Evolutionary conservation across 331 rosid genomes (phyloP), one percentile per base, ranked within the genome.

Genomic region (Malus hybrid): DNA sequence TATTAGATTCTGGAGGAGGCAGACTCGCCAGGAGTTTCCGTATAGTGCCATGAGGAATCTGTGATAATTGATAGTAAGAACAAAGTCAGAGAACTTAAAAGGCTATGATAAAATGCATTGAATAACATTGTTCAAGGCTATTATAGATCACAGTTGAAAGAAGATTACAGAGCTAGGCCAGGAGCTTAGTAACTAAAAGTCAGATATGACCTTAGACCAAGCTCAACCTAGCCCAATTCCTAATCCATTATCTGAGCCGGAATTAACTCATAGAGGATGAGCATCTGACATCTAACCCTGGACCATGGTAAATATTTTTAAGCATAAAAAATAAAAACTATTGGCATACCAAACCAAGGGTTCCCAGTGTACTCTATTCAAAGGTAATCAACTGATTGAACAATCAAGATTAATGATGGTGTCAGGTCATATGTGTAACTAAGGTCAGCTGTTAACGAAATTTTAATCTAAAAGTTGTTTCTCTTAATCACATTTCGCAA

Each of bases 1-100:
- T 73, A 83, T 77, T 84, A 48, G 97, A 86, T 73, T 94, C 99
- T 69, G 95, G 44, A 64, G 97, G 96, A 84, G 97, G 96, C 76
- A 80, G 76, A 74, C 91, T 86, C 73, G 97, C 90, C 69, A 92
- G 87, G 81, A 94, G 89, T 70, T 90, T 90, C 83, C 88, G 88
- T 52, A 80, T 86, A 63, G 83, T 84, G 65, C 71, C 67, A 36
- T 22, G 89, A 82, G 99, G 97, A 83, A 94, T 90, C 99, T 94
- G 88, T 36, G 67, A 85, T 86, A 78, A 74, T 76, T 9, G 50
- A 77, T 72, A 73, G 66, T 76, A 59, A 69, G 73, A 84, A 76
- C 64, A 63, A 27, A 28, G 34, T 16, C 19, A 63, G 67, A 36
- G 12, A 66, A 19, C 4, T 46, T 31, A 63, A 39, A 39, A 39